Evolutionary conservation across 2,329 filamentous ascomycete species (phyloP).

Genomic region (Didymella pinodella): DNA sequence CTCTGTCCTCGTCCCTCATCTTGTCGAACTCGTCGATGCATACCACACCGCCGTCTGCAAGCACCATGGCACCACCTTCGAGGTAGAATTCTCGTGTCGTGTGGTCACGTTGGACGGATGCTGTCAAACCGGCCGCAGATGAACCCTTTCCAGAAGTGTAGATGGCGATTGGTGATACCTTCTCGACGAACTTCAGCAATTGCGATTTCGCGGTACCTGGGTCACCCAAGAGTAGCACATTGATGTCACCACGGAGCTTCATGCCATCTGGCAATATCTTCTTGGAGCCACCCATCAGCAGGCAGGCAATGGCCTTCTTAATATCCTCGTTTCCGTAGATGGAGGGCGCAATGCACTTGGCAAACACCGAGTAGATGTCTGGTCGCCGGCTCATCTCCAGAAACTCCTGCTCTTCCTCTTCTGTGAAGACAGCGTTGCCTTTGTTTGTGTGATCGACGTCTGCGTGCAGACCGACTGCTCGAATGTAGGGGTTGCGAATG

Average conservation of each 20-base stretch:
- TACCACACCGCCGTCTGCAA: conserved; percentile 94
- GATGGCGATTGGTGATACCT: conserved; percentile 93
- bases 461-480: conserved; percentile 89
- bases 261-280: conserved; percentile 98
- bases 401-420: conserved; percentile 98
- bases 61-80: conserved; percentile 97
- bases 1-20: conserved; percentile 97
- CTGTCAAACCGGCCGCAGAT: conserved; percentile 94
- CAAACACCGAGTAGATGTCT: conserved; percentile 90
- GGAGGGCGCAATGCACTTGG: conserved; percentile 92
- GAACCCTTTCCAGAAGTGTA: conserved; percentile 99
- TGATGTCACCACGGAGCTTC: conserved; percentile 97
- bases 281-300: conserved; percentile 93
- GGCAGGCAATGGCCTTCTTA: conserved; percentile 94
- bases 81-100: conserved; percentile 96
- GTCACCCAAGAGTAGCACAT: conserved; percentile 94
- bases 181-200: conserved; percentile 95
- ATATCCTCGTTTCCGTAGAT: conserved; percentile 97
- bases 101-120: conserved; percentile 92
- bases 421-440: conserved; percentile 82
- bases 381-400: conserved; percentile 86
- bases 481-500: conserved; percentile 92
- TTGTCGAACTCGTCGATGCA: conserved; percentile 99
- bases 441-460: conserved; percentile 90
- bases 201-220: conserved; percentile 98